These are phyloP conservation scores for Adiantum capillusveneris DNA, from an alignment of 75 land plant species.

Conservation along the genomic window DNA sequence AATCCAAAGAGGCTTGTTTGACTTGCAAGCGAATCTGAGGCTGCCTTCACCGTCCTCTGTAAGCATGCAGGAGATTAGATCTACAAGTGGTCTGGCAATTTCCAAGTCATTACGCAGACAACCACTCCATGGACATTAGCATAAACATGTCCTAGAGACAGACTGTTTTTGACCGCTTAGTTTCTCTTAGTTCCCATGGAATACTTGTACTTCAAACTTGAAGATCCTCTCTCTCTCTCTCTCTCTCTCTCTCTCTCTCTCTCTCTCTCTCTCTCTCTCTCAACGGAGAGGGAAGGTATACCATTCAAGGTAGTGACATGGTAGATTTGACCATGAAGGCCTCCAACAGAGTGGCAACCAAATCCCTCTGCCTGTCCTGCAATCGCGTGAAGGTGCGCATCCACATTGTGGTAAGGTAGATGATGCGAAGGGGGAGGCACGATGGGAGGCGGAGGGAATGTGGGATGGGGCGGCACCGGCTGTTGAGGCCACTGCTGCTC, in stretches of 20 bases:
- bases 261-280: no score
- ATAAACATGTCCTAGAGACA: no score
- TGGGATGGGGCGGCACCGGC: no score
- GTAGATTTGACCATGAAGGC: slow-evolving; percentile 68
- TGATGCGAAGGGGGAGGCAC: neutral
- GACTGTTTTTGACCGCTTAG: no score
- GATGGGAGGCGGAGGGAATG: no score
- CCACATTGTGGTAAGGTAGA: slow-evolving; percentile 66
- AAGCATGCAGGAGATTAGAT: no score
- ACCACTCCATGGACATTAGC: no score
- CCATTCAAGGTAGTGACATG: slow-evolving; percentile 71
- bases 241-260: no score
- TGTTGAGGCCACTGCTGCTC: no score
- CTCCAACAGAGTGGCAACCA: slow-evolving; percentile 75
- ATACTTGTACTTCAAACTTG: neutral
- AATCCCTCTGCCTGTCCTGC: slow-evolving; percentile 94
- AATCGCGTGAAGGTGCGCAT: slow-evolving; percentile 41
- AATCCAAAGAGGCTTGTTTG: slow-evolving; percentile 90
- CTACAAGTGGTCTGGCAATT: no score
- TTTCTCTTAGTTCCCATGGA: neutral
- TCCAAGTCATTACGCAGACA: no score
- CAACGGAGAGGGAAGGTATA: slow-evolving; percentile 7
- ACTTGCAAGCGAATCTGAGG: slow-evolving; percentile 75
- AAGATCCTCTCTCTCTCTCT: no score
- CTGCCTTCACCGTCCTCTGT: slow-evolving; percentile 92